Evolutionary conservation across 2,329 filamentous ascomycete genomes (phyloP), one percentile per base, ranked within the genome.

Genomic region (Talaromyces sp.): DNA sequence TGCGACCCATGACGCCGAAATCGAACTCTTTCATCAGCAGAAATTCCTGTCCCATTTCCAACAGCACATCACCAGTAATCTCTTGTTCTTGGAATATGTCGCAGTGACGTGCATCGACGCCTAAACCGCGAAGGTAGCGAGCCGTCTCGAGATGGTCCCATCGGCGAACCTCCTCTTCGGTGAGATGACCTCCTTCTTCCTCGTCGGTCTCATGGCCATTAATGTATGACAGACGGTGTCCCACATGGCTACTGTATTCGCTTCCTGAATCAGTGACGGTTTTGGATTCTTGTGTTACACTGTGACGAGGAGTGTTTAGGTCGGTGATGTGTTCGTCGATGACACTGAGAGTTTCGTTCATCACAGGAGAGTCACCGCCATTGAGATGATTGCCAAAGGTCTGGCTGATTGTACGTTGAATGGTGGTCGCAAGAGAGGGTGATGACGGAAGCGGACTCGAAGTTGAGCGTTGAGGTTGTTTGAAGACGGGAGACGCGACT

Each of bases 301-400:
- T 83, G 65, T 85, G 83, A 25, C 84, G 81, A 60, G 84, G 84
- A 5, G 82, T 86, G 72, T 82, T 84, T 79, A 98, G 85, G 73
- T 96, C 90, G 46, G 92, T 96, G 69, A 98, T 96, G 73, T 97
- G 93, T 77, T 98, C 93, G 74, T 98, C 89, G 70, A 98, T 98
- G 63, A 98, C 93, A 71, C 92, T 96, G 58, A 98, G 79, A 0
- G 93, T 97, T 75, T 98, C 93, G 73, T 93, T 92, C 81, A 98
- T 89, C 57, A 97, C 93, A 11, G 91, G 89, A 71, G 87, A 90
- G 60, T 87, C 85, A 68, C 86, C 80, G 18, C 80, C 73, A 68
- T 79, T 76, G 48, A 77, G 80, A 68, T 86, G 80, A 64, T 80
- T 80, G 62, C 80, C 76, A 56, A 85, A 72, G 52, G 78, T 74